Conservation (phyloP, 176 grass and related monocot species). For the Rhynchospora breviuscula region DNA sequence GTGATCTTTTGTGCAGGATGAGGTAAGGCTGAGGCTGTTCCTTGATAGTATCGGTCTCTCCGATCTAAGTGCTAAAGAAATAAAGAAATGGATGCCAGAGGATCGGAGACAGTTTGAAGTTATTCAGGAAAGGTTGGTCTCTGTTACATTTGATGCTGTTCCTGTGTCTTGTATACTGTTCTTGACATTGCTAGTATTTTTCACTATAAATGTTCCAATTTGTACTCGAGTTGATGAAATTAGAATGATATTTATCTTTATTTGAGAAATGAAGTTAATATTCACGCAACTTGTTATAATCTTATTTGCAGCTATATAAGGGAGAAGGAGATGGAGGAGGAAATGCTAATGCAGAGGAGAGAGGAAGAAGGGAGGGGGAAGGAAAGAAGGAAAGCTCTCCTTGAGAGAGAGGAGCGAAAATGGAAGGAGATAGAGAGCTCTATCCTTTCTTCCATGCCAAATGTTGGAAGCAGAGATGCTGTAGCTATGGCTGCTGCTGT, state of each 20-base stretch:
- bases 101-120: constrained; percentile 91
- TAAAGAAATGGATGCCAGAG: constrained; percentile 99
- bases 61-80: constrained; percentile 99
- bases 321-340: constrained; percentile 99
- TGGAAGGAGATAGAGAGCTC: constrained; percentile 99
- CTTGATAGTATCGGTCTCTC: constrained; percentile 96
- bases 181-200: background rate
- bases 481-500: constrained; percentile 98
- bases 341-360: constrained; percentile 90
- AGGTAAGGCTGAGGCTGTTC: constrained; percentile 98
- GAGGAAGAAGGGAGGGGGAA: constrained; percentile 98
- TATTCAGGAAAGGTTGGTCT: constrained; percentile 90
- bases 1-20: constrained; percentile 66
- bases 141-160: background rate
- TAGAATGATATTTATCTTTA: background rate
- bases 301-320: constrained; percentile 74
- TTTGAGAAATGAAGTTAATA: background rate
- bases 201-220: background rate
- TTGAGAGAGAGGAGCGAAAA: constrained; percentile 96
- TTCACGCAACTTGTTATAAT: constrained; percentile 12
- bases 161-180: background rate
- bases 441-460: constrained; percentile 81
- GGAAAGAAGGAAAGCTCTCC: constrained; percentile 85
- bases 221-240: background rate
- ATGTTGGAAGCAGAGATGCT: constrained; percentile 96